These are phyloP conservation scores for Aspergillus sp. DNA, from an alignment of 2,329 filamentous ascomycete genomes.

Conservation along the genomic window DNA sequence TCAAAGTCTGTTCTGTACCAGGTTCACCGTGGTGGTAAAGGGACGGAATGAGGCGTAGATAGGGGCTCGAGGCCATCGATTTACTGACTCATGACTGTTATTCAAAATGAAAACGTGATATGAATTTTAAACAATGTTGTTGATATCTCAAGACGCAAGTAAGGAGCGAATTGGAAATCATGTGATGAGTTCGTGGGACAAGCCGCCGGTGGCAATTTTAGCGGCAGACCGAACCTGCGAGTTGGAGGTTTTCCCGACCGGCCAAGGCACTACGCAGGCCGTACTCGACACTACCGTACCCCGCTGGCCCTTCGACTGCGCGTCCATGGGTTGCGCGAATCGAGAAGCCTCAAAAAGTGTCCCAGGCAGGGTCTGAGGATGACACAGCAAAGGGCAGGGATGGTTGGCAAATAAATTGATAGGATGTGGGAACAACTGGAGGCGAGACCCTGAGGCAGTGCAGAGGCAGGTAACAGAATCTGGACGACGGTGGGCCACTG, in stretches of 20 bases:
- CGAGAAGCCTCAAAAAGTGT: not conserved
- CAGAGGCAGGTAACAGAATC: not conserved
- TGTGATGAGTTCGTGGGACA: not conserved
- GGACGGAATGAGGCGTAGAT: not conserved
- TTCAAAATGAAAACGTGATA: not conserved
- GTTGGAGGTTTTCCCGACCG: not conserved
- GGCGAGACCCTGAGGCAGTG: constrained; percentile 8
- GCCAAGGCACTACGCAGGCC: not conserved
- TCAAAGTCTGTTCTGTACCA: not conserved
- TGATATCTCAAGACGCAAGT: not conserved
- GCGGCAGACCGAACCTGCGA: not conserved
- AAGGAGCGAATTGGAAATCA: not conserved
- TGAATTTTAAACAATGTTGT: not conserved
- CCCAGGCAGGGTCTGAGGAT: not conserved
- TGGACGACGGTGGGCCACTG: not conserved
- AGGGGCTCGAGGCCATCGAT: not conserved
- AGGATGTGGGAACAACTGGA: not conserved
- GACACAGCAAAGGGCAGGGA: not conserved
- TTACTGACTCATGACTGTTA: not conserved
- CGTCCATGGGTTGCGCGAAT: not conserved
- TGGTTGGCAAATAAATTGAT: not conserved
- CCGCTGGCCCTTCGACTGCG: not conserved
- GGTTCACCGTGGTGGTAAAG: not conserved
- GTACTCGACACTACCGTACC: not conserved
- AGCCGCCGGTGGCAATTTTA: not conserved